Evolutionary conservation across 2,329 filamentous ascomycete genomes (phyloP).

Genomic region (Paramyrothecium roridum): DNA sequence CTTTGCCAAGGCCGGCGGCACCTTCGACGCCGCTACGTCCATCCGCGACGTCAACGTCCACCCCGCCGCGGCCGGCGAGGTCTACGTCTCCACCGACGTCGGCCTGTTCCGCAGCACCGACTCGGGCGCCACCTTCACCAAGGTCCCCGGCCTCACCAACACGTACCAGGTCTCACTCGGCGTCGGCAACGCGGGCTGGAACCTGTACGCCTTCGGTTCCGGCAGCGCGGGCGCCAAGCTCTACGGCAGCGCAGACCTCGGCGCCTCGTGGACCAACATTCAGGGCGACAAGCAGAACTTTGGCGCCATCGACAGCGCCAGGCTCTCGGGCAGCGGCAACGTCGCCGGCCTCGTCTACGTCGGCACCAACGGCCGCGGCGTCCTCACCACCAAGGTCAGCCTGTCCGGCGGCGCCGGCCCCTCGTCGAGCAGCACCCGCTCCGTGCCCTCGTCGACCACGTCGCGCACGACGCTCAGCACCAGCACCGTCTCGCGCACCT

Average conservation of each 20-base stretch:
- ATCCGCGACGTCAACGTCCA: slow-evolving; percentile 56
- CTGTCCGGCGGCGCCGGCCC: slow-evolving; percentile 3
- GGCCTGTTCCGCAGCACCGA: slow-evolving; percentile 54
- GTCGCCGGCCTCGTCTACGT: slow-evolving; percentile 43
- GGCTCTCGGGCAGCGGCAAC: slow-evolving; percentile 42
- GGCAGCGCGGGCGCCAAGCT: slow-evolving; percentile 38
- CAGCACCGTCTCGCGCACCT: background rate
- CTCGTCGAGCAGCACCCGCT: background rate
- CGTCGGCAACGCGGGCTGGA: slow-evolving; percentile 36
- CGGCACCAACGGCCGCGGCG: slow-evolving; percentile 47
- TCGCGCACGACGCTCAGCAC: background rate
- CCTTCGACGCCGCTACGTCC: slow-evolving; percentile 34
- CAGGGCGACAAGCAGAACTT: slow-evolving; percentile 42
- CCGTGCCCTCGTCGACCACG: background rate
- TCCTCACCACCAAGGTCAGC: slow-evolving; percentile 26
- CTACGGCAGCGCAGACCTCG: slow-evolving; percentile 41
- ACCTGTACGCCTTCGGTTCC: slow-evolving; percentile 43
- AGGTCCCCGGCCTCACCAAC: slow-evolving; percentile 32
- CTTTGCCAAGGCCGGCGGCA: slow-evolving; percentile 34
- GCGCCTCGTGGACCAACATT: slow-evolving; percentile 42
- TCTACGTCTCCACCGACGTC: slow-evolving; percentile 53
- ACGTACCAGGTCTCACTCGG: slow-evolving; percentile 42
- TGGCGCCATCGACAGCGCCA: slow-evolving; percentile 35
- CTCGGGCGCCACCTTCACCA: slow-evolving; percentile 44
- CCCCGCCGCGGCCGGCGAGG: slow-evolving; percentile 55